Percentiles rank a stretch among this genome's conserved stretches.
These are phyloP conservation scores for Alternaria triticina DNA, from an alignment of 2,329 filamentous ascomycete species.

Conservation along the genomic window DNA sequence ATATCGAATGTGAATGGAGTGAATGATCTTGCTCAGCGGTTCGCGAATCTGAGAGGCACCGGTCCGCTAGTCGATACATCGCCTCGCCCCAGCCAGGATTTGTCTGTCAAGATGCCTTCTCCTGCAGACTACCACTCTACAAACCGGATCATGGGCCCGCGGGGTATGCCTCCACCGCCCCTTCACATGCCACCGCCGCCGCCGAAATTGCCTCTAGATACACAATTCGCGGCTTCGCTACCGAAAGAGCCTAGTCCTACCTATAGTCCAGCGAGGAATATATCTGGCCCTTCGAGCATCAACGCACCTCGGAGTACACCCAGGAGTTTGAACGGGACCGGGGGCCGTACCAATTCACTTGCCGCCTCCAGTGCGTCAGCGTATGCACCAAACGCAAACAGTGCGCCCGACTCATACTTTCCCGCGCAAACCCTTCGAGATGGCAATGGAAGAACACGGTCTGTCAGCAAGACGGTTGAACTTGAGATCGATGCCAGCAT, in stretches of 20 bases:
- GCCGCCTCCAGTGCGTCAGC: constrained; percentile 47
- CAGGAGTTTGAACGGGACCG: constrained; percentile 65
- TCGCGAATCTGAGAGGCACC: constrained; percentile 43
- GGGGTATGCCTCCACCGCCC: constrained; percentile 58
- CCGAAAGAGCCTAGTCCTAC: constrained; percentile 77
- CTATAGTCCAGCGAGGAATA: constrained; percentile 78
- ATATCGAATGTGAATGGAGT: constrained; percentile 26
- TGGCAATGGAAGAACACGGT: constrained; percentile 41
- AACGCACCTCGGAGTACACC: constrained; percentile 70
- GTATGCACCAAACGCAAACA: constrained; percentile 46
- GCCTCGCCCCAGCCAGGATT: constrained; percentile 31
- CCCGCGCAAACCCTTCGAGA: constrained; percentile 30
- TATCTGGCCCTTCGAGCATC: constrained; percentile 68
- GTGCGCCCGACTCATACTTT: constrained; percentile 52
- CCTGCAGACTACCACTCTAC: constrained; percentile 47
- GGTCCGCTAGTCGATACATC: constrained; percentile 29
- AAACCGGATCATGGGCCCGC: constrained; percentile 54
- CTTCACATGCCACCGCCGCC: constrained; percentile 42
- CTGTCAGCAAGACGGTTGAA: constrained; percentile 61
- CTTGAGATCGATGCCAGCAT: constrained; percentile 71
- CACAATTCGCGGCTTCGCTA: constrained; percentile 61
- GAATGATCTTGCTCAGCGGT: constrained; percentile 46
- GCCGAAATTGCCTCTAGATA: constrained; percentile 58
- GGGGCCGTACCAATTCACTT: constrained; percentile 62
- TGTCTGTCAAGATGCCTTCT: constrained; percentile 51